Percentiles rank a stretch among this genome's conserved stretches.
Evolutionary conservation across 2,329 filamentous ascomycete species (phyloP).

Genomic region (Ceratocystiopsis minuta): DNA sequence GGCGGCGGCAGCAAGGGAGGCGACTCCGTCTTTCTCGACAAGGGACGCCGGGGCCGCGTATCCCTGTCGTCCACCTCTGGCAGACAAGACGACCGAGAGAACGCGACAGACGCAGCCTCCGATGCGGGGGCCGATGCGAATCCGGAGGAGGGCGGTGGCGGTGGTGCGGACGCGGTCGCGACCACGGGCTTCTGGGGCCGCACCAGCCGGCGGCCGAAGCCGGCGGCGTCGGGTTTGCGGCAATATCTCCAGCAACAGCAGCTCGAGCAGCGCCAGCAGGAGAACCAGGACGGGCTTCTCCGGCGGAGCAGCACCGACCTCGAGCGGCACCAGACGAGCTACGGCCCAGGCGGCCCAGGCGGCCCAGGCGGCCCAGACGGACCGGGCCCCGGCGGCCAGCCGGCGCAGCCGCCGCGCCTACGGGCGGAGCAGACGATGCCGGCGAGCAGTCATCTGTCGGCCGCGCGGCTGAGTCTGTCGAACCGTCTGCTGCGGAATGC

Average conservation of each 20-base stretch:
- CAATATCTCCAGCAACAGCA: slow-evolving; percentile 5
- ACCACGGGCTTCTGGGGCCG: slow-evolving; percentile 3
- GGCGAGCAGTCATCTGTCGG: slow-evolving; percentile 18
- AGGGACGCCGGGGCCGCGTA: background rate
- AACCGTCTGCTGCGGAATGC: slow-evolving; percentile 20
- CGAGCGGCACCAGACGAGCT: too few species aligned
- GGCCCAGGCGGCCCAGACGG: background rate
- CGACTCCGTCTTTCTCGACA: too few species aligned
- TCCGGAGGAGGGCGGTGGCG: too few species aligned
- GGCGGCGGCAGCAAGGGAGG: background rate
- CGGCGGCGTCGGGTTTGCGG: slow-evolving; percentile 1
- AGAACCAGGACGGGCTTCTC: background rate
- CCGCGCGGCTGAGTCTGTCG: slow-evolving; percentile 30
- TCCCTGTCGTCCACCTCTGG: background rate
- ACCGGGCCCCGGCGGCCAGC: background rate
- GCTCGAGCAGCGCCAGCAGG: slow-evolving; percentile 3
- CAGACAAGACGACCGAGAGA: background rate
- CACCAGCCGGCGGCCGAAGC: background rate
- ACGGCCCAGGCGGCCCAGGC: background rate
- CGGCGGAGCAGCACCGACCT: background rate
- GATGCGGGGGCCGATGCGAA: background rate
- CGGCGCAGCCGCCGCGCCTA: background rate
- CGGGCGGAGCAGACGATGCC: slow-evolving; percentile 6
- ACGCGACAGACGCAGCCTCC: background rate
- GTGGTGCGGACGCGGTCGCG: too few species aligned